Base-by-base conservation (phyloP, 495 filamentous ascomycete genomes). In the Glonium stellatum region DNA sequence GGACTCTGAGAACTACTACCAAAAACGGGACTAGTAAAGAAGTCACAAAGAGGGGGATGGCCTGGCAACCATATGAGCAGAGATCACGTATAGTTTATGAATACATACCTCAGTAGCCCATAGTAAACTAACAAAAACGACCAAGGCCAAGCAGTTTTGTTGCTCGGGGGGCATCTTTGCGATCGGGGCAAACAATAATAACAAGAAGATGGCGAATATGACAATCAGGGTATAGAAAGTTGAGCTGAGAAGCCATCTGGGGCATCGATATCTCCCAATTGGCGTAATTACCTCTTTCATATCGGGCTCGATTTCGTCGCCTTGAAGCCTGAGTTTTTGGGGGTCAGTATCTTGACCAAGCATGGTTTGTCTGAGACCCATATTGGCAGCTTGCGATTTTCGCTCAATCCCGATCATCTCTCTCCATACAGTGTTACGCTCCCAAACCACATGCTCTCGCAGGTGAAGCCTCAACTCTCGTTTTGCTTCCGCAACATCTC, bases 381-480 rank as follows among this genome's bases (percentile, higher is more conserved):
- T 81, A 61, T 92, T 96, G 12, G 92, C 93, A 22, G 92, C 93
- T 73, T 99, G 91, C 5, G 91, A 90, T 76, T 95, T 93, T 22
- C 93, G 80, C 76, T 99, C 93, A 61, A 99, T 89, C 56, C 92
- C 93, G 68, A 99, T 99, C 83, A 99, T 92, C 63, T 99, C 93
- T 71, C 95, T 78, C 93, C 93, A 99, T 4, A 99, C 93, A 0
- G 93, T 99, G 66, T 99, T 99, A 49, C 93, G 81, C 68, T 99
- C 93, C 95, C 95, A 99, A 35, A 97, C 91, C 18, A 99, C 92
- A 75, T 99, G 93, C 72, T 99, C 93, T 65, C 93, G 79, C 31
- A 99, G 78, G 71, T 99, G 90, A 21, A 96, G 84, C 47, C 93
- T 81, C 44, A 99, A 79, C 67, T 97, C 93, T 54, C 87, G 85